Evolutionary conservation across 2,329 filamentous ascomycete genomes (phyloP).

Genomic region (Pyrenochaeta sp.): DNA sequence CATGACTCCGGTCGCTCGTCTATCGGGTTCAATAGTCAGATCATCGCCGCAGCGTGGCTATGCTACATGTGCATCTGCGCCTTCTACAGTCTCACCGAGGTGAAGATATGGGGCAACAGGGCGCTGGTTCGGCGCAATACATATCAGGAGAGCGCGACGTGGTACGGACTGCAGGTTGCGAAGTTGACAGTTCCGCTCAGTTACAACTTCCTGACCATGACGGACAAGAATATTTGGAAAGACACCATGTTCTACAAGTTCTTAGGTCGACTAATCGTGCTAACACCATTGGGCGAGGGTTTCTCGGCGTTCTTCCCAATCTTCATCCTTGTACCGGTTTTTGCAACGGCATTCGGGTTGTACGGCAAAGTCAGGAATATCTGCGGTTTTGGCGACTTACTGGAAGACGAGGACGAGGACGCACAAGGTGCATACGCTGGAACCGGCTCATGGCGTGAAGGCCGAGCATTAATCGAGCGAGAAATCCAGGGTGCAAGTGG

Average conservation of each 20-base stretch:
- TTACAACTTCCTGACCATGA: conserved; percentile 96
- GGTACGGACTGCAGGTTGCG: conserved; percentile 93
- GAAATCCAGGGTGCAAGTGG: conserved; percentile 65
- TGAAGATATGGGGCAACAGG: conserved; percentile 96
- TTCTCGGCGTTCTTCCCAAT: conserved; percentile 91
- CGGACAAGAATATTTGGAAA: conserved; percentile 75
- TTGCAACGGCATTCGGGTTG: conserved; percentile 85
- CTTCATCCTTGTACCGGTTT: conserved; percentile 84
- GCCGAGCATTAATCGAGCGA: conserved; percentile 86
- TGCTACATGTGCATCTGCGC: conserved; percentile 95
- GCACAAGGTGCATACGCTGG: conserved; percentile 72
- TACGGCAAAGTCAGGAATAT: conserved; percentile 82
- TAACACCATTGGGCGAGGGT: conserved; percentile 81
- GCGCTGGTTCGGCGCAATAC: conserved; percentile 91
- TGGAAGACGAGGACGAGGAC: conserved; percentile 78
- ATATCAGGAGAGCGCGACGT: conserved; percentile 90
- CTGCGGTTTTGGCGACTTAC: conserved; percentile 80
- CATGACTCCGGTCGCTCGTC: conserved; percentile 74
- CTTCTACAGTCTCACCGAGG: conserved; percentile 85
- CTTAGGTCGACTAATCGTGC: conserved; percentile 80
- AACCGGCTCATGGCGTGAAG: conserved; percentile 88
- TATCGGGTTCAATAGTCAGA: conserved; percentile 85
- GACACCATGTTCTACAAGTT: conserved; percentile 89
- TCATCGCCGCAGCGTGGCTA: conserved; percentile 87
- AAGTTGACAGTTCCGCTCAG: conserved; percentile 90